Percentiles rank a stretch among this genome's conserved stretches.
phyloP scores from a whole-genome alignment of 2,329 filamentous ascomycete genomes.

The Zymoseptoria passerinii region DNA sequence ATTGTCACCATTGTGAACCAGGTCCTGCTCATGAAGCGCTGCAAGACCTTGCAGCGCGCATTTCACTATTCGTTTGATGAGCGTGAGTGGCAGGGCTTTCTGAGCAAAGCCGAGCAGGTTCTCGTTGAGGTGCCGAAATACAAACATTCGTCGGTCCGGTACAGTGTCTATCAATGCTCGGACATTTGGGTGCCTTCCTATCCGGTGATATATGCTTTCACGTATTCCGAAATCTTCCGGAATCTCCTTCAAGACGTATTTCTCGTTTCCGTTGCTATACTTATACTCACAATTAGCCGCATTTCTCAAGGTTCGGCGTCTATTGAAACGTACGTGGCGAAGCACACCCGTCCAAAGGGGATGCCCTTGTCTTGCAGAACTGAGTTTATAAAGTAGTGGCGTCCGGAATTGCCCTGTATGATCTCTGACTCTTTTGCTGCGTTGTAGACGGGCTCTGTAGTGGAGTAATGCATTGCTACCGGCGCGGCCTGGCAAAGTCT shows the following conservation, averaged over 20 bases:
- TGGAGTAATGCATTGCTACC: background rate
- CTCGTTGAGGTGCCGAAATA: constrained; percentile 39
- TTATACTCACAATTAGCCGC: constrained; percentile 1
- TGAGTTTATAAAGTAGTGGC: background rate
- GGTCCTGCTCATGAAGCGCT: constrained; percentile 31
- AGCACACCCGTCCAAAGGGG: background rate
- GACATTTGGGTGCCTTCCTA: constrained; percentile 29
- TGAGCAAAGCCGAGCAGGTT: constrained; percentile 38
- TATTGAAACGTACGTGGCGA: constrained; percentile 3
- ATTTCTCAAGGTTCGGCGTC: background rate
- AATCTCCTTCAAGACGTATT: constrained; percentile 25
- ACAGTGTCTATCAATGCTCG: constrained; percentile 36
- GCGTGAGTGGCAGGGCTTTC: constrained; percentile 31
- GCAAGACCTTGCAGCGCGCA: constrained; percentile 36
- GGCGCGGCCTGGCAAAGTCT: background rate
- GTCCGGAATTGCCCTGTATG: background rate
- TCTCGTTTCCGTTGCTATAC: constrained; percentile 19
- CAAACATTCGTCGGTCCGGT: constrained; percentile 39
- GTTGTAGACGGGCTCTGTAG: background rate
- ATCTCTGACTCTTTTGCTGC: background rate
- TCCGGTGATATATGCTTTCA: constrained; percentile 13
- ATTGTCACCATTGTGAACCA: constrained; percentile 22
- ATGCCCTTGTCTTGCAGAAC: background rate
- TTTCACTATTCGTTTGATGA: constrained; percentile 38
- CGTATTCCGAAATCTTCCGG: constrained; percentile 19